Evolutionary conservation across 164 flowering plant genomes (phyloP).

Genomic region (Umbilicus rupestris): DNA sequence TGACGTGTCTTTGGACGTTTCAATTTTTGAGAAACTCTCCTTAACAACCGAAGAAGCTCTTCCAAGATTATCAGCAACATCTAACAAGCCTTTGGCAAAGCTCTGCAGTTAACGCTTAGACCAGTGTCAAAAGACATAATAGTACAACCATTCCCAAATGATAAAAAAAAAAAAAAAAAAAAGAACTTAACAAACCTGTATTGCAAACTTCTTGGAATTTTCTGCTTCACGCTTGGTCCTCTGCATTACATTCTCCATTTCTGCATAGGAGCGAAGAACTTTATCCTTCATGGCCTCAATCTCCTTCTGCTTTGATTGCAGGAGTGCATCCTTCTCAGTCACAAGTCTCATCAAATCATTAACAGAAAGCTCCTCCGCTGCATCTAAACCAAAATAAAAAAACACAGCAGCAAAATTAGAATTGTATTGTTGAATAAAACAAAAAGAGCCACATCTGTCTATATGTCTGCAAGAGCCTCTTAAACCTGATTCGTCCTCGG

Average conservation of each 20-base stretch:
- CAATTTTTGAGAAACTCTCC: constrained; percentile 67
- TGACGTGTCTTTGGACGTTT: constrained; percentile 38
- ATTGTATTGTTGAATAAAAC: constrained; percentile 17
- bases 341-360: constrained; percentile 73
- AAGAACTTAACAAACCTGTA: constrained; percentile 47
- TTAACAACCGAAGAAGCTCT: constrained; percentile 85
- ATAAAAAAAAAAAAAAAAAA: neutral
- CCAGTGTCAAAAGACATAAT: neutral
- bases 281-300: constrained; percentile 61
- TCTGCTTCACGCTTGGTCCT: constrained; percentile 83
- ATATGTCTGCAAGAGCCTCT: constrained; percentile 2
- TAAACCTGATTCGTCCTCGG: neutral
- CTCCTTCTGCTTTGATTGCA: constrained; percentile 53
- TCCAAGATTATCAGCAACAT: constrained; percentile 88
- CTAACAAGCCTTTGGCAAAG: constrained; percentile 77
- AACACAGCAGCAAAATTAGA: constrained; percentile 29
- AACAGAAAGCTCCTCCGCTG: constrained; percentile 48
- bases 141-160: neutral
- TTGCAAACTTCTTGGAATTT: constrained; percentile 74
- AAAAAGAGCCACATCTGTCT: constrained; percentile 27
- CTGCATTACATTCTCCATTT: constrained; percentile 76
- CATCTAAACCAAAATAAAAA: constrained; percentile 64
- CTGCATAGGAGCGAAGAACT: constrained; percentile 66
- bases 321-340: constrained; percentile 58
- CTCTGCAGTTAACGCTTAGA: constrained; percentile 33